A percentile compares a stretch with the other conserved stretches of the same genome.
Evolutionary conservation across 345 rosid genomes (phyloP).

Genomic region (Moricandia arvensis): DNA sequence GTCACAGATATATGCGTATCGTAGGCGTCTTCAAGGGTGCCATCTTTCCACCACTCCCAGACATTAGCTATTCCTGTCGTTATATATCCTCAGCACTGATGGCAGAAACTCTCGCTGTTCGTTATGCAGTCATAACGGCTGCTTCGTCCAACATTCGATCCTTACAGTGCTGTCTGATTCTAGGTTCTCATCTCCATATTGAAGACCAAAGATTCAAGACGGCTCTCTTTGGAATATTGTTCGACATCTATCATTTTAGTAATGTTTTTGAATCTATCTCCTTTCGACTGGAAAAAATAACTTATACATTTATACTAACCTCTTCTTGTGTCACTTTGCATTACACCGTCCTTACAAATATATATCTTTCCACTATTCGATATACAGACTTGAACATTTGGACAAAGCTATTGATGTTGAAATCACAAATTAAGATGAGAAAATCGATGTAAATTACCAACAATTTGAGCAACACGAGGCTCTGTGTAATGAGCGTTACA

Average conservation of each 20-base stretch:
- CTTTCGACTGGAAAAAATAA: conserved; percentile 11
- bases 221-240: neutral
- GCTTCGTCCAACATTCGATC: neutral
- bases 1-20: too few species aligned
- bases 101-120: neutral
- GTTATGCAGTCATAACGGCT: neutral
- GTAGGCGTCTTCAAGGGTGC: too few species aligned
- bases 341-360: neutral
- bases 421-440: too few species aligned
- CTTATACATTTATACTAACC: conserved; percentile 17
- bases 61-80: neutral
- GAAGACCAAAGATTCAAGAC: neutral
- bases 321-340: neutral
- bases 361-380: neutral
- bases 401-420: neutral
- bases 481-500: conserved; percentile 61
- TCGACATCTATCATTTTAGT: neutral
- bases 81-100: neutral
- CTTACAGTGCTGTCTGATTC: neutral
- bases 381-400: neutral
- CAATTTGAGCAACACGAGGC: too few species aligned
- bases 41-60: too few species aligned
- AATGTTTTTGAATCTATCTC: neutral
- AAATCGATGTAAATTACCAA: too few species aligned
- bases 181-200: neutral